Base-by-base conservation (phyloP, 140 eudicot species). In the Bidens hawaiensis region DNA sequence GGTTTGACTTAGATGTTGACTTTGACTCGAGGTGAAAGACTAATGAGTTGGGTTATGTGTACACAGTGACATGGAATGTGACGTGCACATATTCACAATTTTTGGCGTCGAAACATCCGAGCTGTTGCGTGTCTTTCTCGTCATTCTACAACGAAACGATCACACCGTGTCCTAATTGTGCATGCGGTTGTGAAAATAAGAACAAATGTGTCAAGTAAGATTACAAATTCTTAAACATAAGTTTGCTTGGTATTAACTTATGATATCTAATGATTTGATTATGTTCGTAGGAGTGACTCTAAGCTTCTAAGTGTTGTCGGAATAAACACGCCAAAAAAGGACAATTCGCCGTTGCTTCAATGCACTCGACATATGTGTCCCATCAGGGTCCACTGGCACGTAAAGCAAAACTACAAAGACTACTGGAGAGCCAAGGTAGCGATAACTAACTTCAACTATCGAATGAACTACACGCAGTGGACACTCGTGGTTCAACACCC, bases 281-380 rank as follows among this genome's bases (percentile, higher is more conserved):
- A 14, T 48, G 26, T 34, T 40, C 65, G 28, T 73, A 90, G 96
- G 94, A 83, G 88, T 31, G 94, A 90, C 52, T 90, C 97, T 13
- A 90, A 87, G 62, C 83, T 83, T 19, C 76, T 82, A 13, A 84
- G 85, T 43, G 68, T 63, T 49, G 87, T 76, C 16, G 97, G 97
- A 36, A 57, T 89, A 21, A 85, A 89, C 63, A 89, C 93, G 12
- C 97, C 96, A 15, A 79, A 76, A 72, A 87, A 90, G 49, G 97
- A 87, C 60, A 78, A 84, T 41, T 31, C 96, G 1, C 96, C 97
- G 2, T 71, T 87, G 38, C 66, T 86, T 31, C 97, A 90, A n/a
- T 87, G 97, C 83, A 90, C 97, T 6, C 88, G 76, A 5, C 97
- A 90, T 42, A 90, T 84, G 94, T 90, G 97, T 74, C 94, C 96